phyloP scores from a whole-genome alignment of 495 filamentous ascomycete genomes.

The Penicillium verhagenii region DNA sequence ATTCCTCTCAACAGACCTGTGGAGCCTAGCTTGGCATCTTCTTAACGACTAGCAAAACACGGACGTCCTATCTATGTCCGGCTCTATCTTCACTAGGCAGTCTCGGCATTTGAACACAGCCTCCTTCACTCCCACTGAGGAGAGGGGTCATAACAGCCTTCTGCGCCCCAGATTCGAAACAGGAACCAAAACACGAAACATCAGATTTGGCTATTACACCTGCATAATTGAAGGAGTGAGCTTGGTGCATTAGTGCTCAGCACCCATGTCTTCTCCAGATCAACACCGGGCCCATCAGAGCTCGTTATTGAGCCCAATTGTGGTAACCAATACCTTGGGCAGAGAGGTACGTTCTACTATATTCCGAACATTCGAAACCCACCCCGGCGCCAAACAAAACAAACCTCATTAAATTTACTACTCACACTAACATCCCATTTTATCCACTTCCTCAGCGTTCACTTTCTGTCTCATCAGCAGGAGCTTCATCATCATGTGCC shows the following conservation, averaged over 20 bases:
- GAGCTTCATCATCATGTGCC: conserved; percentile 21
- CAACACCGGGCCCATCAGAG: conserved; percentile 11
- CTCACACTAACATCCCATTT: conserved; percentile 1
- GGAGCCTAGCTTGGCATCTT: conserved; percentile 3
- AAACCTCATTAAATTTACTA: too few relatives aligned
- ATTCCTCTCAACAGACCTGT: background rate
- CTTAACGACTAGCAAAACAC: background rate
- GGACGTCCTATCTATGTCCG: background rate
- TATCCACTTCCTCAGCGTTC: conserved; percentile 14
- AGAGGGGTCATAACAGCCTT: background rate
- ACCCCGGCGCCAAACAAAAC: background rate
- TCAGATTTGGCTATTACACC: background rate
- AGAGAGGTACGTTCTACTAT: conserved; percentile 24
- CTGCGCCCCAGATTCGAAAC: background rate
- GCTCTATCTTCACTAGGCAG: background rate
- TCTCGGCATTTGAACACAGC: conserved; percentile 12
- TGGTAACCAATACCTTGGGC: conserved; percentile 17
- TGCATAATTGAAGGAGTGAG: conserved; percentile 10
- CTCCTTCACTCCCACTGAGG: too few relatives aligned
- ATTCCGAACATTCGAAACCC: background rate
- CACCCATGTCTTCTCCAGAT: conserved; percentile 24
- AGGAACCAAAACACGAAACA: background rate
- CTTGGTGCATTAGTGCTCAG: conserved; percentile 6
- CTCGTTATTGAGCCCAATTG: conserved; percentile 17
- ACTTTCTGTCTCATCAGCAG: conserved; percentile 18